These are phyloP conservation scores for Saururus chinensis DNA, from an alignment of 164 flowering plant species.

Conservation along the genomic window DNA sequence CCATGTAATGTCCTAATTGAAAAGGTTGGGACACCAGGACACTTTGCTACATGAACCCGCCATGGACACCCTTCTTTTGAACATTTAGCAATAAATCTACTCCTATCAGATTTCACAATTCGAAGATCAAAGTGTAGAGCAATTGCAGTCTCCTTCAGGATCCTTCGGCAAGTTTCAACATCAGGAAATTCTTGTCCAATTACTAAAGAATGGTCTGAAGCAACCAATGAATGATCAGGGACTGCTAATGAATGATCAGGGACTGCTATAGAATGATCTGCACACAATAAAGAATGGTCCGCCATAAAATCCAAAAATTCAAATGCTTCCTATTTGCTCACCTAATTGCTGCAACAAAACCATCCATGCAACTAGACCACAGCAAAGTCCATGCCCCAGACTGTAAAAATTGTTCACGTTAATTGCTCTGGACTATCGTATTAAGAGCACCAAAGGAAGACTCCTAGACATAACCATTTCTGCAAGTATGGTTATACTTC, in stretches of 20 bases:
- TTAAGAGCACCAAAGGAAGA: too few relatives aligned
- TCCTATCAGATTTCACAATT: constrained; percentile 93
- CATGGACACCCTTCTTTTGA: constrained; percentile 97
- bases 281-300: background rate
- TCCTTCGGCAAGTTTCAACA: constrained; percentile 63
- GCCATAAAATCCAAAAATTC: background rate
- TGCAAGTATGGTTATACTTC: too few relatives aligned
- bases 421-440: too few relatives aligned
- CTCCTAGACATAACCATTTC: too few relatives aligned
- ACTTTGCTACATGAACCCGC: constrained; percentile 95
- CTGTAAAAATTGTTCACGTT: too few relatives aligned
- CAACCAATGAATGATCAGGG: constrained; percentile 2
- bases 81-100: constrained; percentile 93
- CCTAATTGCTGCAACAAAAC: background rate
- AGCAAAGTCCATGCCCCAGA: too few relatives aligned
- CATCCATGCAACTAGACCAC: background rate
- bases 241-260: constrained; percentile 17
- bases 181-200: constrained; percentile 92
- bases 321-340: background rate
- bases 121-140: constrained; percentile 92
- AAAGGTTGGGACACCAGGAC: constrained; percentile 80
- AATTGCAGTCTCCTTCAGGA: constrained; percentile 79
- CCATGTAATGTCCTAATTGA: constrained; percentile 74
- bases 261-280: constrained; percentile 17
- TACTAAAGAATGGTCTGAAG: constrained; percentile 29